Percentiles rank a stretch among this genome's conserved stretches.
Conservation (phyloP, 2,329 filamentous ascomycete species). For the Fusarium papillatum region DNA sequence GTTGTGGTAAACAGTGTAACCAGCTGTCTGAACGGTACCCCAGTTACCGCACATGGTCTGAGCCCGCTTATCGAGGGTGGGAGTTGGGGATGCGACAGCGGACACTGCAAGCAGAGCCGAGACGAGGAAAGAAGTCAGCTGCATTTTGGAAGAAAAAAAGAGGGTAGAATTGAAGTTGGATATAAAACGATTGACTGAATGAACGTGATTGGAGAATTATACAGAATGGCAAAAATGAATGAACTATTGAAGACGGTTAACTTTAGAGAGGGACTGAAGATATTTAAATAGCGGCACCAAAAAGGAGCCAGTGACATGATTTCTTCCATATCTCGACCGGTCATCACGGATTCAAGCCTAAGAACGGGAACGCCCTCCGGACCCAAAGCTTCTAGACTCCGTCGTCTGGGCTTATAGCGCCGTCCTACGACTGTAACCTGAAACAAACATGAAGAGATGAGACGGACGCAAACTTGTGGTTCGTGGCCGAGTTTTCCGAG, state of each 20-base stretch:
- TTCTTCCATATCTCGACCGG: not conserved
- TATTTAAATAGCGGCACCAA: not conserved
- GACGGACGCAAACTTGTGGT: not conserved
- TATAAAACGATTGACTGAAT: not conserved
- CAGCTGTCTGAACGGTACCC: constrained; percentile 50
- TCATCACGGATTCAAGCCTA: not conserved
- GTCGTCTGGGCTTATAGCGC: not conserved
- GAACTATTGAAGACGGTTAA: not conserved
- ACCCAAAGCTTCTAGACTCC: not conserved
- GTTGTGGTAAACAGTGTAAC: constrained; percentile 65
- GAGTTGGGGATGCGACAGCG: constrained; percentile 43
- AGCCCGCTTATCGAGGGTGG: constrained; percentile 48
- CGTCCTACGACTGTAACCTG: not conserved
- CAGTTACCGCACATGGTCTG: constrained; percentile 54
- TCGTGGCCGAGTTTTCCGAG: constrained; percentile 4
- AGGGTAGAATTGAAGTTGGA: not conserved
- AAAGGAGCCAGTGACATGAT: not conserved
- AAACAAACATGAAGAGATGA: not conserved
- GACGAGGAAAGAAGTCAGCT: constrained; percentile 32
- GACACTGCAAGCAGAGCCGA: constrained; percentile 46
- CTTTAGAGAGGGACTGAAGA: not conserved
- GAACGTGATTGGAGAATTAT: not conserved
- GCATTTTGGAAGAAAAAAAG: constrained; percentile 19
- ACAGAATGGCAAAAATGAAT: not conserved
- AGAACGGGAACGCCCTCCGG: not conserved